A percentile compares a stretch with the other conserved stretches of the same genome.
These are phyloP conservation scores for Chalciporus pseudorubinellus DNA, from an alignment of 768 basidiomycete genomes.

Conservation along the genomic window DNA sequence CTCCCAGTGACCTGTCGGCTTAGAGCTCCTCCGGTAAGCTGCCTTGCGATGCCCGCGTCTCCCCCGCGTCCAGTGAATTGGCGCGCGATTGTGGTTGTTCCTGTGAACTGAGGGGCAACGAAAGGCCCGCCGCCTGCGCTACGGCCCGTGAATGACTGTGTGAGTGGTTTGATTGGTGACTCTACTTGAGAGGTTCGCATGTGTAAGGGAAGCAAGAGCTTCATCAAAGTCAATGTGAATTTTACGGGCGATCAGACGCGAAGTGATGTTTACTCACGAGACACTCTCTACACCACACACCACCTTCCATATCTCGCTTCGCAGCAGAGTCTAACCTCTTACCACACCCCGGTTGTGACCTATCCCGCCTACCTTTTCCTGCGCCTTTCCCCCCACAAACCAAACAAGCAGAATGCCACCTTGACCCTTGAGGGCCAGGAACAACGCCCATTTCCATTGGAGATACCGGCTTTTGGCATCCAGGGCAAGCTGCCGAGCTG, in stretches of 20 bases:
- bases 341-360: slow-evolving; percentile 71
- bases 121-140: slow-evolving; percentile 24
- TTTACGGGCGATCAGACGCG: neutral
- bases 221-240: slow-evolving; percentile 11
- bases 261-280: slow-evolving; percentile 45
- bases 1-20: slow-evolving; percentile 65
- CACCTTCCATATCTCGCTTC: slow-evolving; percentile 64
- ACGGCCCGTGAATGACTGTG: slow-evolving; percentile 44
- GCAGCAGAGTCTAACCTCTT: slow-evolving; percentile 84
- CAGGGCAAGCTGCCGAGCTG: slow-evolving; percentile 59
- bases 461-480: slow-evolving; percentile 70
- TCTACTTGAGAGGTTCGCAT: slow-evolving; percentile 48
- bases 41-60: slow-evolving; percentile 40
- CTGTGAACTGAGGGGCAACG: slow-evolving; percentile 59
- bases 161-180: slow-evolving; percentile 51
- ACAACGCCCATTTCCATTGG: slow-evolving; percentile 86
- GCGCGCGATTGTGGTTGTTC: slow-evolving; percentile 68
- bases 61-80: slow-evolving; percentile 67
- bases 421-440: slow-evolving; percentile 76
- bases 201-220: slow-evolving; percentile 57
- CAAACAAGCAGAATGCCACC: slow-evolving; percentile 77
- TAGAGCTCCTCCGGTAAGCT: slow-evolving; percentile 65
- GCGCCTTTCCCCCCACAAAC: slow-evolving; percentile 72
- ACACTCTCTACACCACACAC: slow-evolving; percentile 85
- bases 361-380: slow-evolving; percentile 45